These are phyloP conservation scores for Dendrobium huoshanense DNA, from an alignment of 106 monocot genomes.

Conservation along the genomic window DNA sequence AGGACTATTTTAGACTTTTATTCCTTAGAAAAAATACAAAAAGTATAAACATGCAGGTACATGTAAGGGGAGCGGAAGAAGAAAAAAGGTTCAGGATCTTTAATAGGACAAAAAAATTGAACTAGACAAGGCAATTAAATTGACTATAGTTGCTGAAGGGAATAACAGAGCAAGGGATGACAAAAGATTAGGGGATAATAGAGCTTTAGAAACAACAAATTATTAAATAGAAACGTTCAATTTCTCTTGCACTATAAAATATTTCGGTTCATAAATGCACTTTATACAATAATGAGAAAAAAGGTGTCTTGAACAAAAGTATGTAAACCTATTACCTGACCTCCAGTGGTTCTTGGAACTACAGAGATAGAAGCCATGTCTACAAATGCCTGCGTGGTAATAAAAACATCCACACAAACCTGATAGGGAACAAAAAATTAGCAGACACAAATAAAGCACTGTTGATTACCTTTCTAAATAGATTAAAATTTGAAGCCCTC, in stretches of 20 bases:
- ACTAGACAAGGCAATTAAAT: background rate
- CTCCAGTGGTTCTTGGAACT: slow-evolving; percentile 80
- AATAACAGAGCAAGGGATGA: background rate
- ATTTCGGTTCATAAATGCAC: background rate
- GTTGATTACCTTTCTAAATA: background rate
- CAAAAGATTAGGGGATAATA: background rate
- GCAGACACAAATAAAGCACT: background rate
- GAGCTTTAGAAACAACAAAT: background rate
- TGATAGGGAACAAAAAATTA: slow-evolving; percentile 17
- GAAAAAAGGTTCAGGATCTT: background rate
- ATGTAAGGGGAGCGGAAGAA: background rate
- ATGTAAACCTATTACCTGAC: slow-evolving; percentile 50
- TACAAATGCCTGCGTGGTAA: slow-evolving; percentile 71
- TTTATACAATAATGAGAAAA: background rate
- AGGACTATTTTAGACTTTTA: too few relatives aligned
- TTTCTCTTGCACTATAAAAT: background rate
- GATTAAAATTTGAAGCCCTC: background rate
- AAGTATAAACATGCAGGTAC: too few relatives aligned
- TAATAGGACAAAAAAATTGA: background rate
- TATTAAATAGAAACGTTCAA: background rate
- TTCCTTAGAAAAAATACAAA: too few relatives aligned
- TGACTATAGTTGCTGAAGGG: background rate
- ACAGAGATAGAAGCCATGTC: slow-evolving; percentile 88
- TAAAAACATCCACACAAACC: slow-evolving; percentile 95
- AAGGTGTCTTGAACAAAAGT: background rate